These are phyloP conservation scores for Durotheca rogersii DNA, from an alignment of 495 filamentous ascomycete species.

Conservation along the genomic window DNA sequence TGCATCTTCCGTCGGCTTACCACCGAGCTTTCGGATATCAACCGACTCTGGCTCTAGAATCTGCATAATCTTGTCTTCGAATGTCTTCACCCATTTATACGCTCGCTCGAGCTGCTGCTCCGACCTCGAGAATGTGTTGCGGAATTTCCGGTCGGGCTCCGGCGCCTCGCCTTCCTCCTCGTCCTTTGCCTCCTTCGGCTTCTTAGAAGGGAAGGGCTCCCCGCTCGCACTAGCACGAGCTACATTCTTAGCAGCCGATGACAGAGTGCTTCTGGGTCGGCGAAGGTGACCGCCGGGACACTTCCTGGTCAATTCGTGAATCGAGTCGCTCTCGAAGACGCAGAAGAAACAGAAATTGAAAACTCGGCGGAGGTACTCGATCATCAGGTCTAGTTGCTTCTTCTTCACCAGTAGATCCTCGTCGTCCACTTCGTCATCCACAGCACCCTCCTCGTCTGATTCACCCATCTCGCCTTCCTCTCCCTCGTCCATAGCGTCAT, in stretches of 20 bases:
- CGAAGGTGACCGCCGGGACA: conserved; percentile 96
- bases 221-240: conserved; percentile 78
- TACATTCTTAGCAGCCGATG: conserved; percentile 77
- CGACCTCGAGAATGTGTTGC: conserved; percentile 66
- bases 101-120: conserved; percentile 91
- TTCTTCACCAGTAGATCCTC: conserved; percentile 88
- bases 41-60: conserved; percentile 87
- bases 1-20: conserved; percentile 81
- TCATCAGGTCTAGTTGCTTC: conserved; percentile 92
- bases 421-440: conserved; percentile 83
- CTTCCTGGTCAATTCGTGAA: conserved; percentile 92
- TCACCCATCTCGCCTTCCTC: conserved; percentile 69
- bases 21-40: conserved; percentile 84
- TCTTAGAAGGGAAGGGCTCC: conserved; percentile 77
- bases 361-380: conserved; percentile 93
- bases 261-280: conserved; percentile 80
- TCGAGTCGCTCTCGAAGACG: conserved; percentile 95
- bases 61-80: conserved; percentile 93
- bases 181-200: conserved; percentile 65
- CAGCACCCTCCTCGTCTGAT: conserved; percentile 70
- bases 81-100: conserved; percentile 99
- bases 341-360: conserved; percentile 99
- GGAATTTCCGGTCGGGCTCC: conserved; percentile 62
- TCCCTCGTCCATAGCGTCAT: conserved; percentile 69
- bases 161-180: conserved; percentile 64